Base-by-base conservation (phyloP, 2,329 filamentous ascomycete species). In the Alternaria alternata region DNA sequence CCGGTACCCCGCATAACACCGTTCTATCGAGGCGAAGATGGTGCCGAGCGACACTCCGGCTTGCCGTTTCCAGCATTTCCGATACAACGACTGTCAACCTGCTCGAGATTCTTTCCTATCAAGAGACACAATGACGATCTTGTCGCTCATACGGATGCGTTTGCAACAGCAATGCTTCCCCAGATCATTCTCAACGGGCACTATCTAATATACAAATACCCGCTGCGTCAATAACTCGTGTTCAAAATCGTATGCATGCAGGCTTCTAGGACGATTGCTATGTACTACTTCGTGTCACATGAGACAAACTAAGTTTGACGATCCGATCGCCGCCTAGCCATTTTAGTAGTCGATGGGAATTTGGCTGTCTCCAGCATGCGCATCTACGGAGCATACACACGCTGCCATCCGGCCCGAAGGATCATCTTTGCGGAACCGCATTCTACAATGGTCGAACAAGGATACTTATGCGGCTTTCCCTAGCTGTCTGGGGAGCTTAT, bases 1-100 rank as follows among this genome's bases (percentile, higher is more conserved):
- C 44, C 41, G 48, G 60, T 57, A 65, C 68, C 67, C 68, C 67
- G 65, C 68, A 65, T 58, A 62, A 57, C 52, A 60, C 44, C 44
- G 43, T 59, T 42, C 20, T 38, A 30, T 38, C 11, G 18, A 28
- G n/a, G 18, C 22, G 24, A 44, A 41, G 9, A 44, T 26, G 47
- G 26, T 51, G 34, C 48, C 53, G 20, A 52, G 14, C 12, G n/a
- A 20, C 20, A 18, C n/a, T 51, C 53, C 53, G 53, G 57, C 12
- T 47, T 60, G 34, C 57, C 47, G 41, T 14, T 60, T 60, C 4
- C n/a, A 47, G 53, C 26, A 51, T 41, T 46, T 5, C 46, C 39
- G 53, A 20, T 11, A 42, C 4, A 51, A 20, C 24, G 43, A 22
- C 20, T 44, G 18, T 20, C 4, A 5, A 4, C n/a, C 11, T 34